Evolutionary conservation across 192 early-diverging fungal species (phyloP).

Genomic region (Geranomyces variabilis): DNA sequence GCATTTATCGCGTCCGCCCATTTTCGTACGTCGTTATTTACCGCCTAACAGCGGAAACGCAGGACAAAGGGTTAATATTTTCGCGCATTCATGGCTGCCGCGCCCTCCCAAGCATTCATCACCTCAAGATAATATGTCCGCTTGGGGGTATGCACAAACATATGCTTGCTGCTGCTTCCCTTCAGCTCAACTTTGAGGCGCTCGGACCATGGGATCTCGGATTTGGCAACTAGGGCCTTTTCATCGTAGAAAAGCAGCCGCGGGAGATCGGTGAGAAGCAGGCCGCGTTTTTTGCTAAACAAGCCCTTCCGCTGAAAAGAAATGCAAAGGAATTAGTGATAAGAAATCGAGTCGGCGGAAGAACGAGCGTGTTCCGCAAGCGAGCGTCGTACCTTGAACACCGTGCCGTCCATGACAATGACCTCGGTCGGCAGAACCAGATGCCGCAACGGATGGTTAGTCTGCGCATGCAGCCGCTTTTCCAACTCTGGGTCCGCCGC

Average conservation of each 20-base stretch:
- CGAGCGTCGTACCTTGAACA: conserved; percentile 57
- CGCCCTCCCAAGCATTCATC: background rate
- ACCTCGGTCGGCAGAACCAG: conserved; percentile 60
- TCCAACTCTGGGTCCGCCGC: conserved; percentile 8
- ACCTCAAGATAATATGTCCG: conserved; percentile 47
- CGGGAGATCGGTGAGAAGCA: conserved; percentile 73
- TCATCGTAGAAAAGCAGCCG: conserved; percentile 68
- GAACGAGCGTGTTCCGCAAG: too few species aligned
- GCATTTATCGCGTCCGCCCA: conserved; percentile 41
- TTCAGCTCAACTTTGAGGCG: conserved; percentile 62
- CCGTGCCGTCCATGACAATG: conserved; percentile 60
- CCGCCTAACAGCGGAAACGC: conserved; percentile 16
- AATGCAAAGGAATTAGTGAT: background rate
- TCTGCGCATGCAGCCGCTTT: conserved; percentile 33
- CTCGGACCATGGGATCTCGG: conserved; percentile 65
- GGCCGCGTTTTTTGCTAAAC: conserved; percentile 56
- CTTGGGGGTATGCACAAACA: conserved; percentile 61
- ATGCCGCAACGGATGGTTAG: conserved; percentile 35
- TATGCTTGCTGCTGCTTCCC: conserved; percentile 49
- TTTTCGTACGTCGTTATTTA: conserved; percentile 29
- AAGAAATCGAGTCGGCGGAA: conserved; percentile 2
- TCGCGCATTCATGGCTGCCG: background rate
- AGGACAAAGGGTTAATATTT: background rate
- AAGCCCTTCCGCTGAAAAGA: conserved; percentile 36
- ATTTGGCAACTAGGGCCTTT: conserved; percentile 40